Percentiles rank a stretch among this genome's conserved stretches.
Conservation (phyloP, 1,284 basidiomycete genomes). For the Ganoderma resinaceum region DNA sequence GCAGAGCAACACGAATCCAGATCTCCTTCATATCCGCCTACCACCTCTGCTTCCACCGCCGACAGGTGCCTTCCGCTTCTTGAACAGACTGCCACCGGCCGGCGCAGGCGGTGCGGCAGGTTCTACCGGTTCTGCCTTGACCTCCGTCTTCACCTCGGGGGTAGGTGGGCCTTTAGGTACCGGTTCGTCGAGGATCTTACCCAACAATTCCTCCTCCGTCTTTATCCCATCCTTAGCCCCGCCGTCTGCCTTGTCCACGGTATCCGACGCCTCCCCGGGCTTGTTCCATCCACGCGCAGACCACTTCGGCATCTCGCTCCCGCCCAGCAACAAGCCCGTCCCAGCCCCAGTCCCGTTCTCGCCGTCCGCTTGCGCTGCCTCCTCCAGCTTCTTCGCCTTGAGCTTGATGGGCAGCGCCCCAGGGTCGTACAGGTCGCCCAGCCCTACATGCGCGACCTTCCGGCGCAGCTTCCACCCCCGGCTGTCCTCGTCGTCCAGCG, state of each 20-base stretch:
- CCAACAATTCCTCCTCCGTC: constrained; percentile 1
- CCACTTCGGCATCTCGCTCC: constrained; percentile 43
- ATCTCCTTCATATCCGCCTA: constrained; percentile 29
- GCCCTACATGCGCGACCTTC: constrained; percentile 58
- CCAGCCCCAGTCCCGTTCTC: constrained; percentile 6
- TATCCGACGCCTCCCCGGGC: constrained; percentile 35
- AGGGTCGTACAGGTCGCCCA: constrained; percentile 79
- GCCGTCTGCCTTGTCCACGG: constrained; percentile 12
- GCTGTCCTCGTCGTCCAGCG: constrained; percentile 59
- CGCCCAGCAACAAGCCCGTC: constrained; percentile 13
- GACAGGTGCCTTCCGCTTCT: constrained; percentile 50
- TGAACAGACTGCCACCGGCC: constrained; percentile 46
- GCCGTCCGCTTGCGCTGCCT: constrained; percentile 26
- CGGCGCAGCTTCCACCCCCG: constrained; percentile 72
- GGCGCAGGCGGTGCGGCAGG: constrained; percentile 26
- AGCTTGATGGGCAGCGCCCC: constrained; percentile 67
- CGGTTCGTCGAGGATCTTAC: constrained; percentile 2
- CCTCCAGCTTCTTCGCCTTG: constrained; percentile 60
- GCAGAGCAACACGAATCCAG: not conserved
- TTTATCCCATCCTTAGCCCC: constrained; percentile 20
- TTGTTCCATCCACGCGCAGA: constrained; percentile 48
- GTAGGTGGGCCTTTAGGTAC: constrained; percentile 7
- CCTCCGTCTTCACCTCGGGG: constrained; percentile 23
- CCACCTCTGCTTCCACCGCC: constrained; percentile 41
- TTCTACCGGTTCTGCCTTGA: constrained; percentile 30